Percentiles rank a stretch among this genome's conserved stretches.
Evolutionary conservation across 208 protist species (phyloP).

Genomic region (Herpetomonas samuelpessoai): DNA sequence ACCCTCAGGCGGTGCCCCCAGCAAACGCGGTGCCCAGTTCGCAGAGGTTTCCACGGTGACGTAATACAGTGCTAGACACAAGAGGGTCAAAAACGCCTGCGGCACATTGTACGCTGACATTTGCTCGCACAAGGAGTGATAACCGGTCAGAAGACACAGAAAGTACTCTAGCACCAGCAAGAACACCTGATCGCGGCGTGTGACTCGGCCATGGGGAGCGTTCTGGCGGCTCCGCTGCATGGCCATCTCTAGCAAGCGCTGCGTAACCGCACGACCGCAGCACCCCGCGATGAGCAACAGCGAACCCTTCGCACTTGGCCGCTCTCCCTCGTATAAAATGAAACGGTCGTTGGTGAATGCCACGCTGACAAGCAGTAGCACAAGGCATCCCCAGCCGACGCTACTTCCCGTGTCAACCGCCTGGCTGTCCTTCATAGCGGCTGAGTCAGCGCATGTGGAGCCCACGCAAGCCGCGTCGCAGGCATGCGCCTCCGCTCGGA

Average conservation of each 20-base stretch:
- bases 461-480: no score
- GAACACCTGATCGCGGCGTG: not conserved
- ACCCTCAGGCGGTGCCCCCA: not conserved
- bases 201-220: not conserved
- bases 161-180: conserved; percentile 1
- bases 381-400: no score
- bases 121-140: conserved; percentile 2
- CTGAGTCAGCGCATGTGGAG: no score
- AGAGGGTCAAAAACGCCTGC: not conserved
- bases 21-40: not conserved
- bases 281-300: not conserved
- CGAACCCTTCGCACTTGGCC: not conserved
- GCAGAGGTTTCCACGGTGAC: not conserved
- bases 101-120: not conserved
- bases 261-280: not conserved
- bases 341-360: no score
- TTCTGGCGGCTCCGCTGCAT: not conserved
- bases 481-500: no score
- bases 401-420: no score
- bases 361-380: no score
- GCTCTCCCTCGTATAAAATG: no score
- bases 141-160: not conserved
- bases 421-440: no score
- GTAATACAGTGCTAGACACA: not conserved
- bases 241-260: not conserved